Conservation (phyloP, 345 rosid species). For the Aquilaria malaccensis region DNA sequence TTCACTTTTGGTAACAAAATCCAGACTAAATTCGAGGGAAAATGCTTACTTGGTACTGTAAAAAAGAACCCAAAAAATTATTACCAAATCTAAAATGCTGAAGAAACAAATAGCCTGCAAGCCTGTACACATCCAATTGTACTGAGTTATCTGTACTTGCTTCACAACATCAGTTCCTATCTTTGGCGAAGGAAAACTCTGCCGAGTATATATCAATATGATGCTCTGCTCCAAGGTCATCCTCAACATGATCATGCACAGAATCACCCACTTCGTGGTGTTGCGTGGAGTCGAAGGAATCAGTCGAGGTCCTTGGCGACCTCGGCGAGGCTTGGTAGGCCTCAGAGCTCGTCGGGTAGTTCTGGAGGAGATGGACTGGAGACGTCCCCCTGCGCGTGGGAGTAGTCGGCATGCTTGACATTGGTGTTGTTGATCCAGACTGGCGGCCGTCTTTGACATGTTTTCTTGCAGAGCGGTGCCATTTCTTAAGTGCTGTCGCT, state of each 20-base stretch:
- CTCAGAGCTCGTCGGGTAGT: conserved; percentile 33
- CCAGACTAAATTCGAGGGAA: too few relatives aligned
- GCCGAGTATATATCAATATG: conserved; percentile 15
- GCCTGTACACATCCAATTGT: too few relatives aligned
- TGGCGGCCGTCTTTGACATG: conserved; percentile 45
- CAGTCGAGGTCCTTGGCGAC: conserved; percentile 38
- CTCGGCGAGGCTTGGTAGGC: conserved; percentile 36
- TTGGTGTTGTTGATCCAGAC: conserved; percentile 43
- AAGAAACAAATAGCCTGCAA: too few relatives aligned
- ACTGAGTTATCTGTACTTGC: too few relatives aligned
- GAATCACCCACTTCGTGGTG: conserved; percentile 16
- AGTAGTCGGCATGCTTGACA: conserved; percentile 62
- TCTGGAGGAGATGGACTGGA: conserved; percentile 45
- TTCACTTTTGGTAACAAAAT: too few relatives aligned
- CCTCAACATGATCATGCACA: conserved; percentile 7
- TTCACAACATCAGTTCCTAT: background rate
- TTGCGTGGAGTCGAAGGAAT: conserved; percentile 31
- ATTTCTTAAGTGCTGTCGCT: conserved; percentile 61
- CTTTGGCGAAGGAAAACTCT: conserved; percentile 28
- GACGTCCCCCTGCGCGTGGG: conserved; percentile 66
- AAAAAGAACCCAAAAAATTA: too few relatives aligned
- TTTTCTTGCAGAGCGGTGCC: conserved; percentile 68
- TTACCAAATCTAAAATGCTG: too few relatives aligned
- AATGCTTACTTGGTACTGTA: too few relatives aligned
- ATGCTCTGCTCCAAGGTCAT: conserved; percentile 13